A percentile compares a stretch with the other conserved stretches of the same genome.
These are phyloP conservation scores for Cardamine chenopodiifolia DNA, from an alignment of 345 rosid species.

Conservation along the genomic window DNA sequence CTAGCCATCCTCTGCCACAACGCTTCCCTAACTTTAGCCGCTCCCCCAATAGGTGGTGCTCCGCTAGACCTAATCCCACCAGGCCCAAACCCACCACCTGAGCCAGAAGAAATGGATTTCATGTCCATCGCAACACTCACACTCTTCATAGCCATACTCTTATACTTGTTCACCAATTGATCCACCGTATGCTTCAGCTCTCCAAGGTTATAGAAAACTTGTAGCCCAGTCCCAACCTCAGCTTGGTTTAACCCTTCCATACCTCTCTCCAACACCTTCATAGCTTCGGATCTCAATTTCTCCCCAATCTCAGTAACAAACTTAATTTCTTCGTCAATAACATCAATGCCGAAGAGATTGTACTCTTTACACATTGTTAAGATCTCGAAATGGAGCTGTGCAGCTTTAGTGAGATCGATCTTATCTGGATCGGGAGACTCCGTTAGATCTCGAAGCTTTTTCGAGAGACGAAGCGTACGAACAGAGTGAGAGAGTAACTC, in stretches of 20 bases:
- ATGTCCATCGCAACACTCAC: conserved; percentile 78
- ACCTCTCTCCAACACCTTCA: conserved; percentile 87
- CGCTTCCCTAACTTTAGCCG: conserved; percentile 82
- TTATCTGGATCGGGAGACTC: conserved; percentile 66
- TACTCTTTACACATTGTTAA: conserved; percentile 75
- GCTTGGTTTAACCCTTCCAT: conserved; percentile 98
- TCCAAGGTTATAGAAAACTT: conserved; percentile 93
- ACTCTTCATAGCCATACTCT: conserved; percentile 77
- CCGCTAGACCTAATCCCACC: conserved; percentile 97
- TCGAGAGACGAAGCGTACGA: conserved; percentile 71
- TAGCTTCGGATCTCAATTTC: conserved; percentile 67
- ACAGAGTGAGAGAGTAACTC: conserved; percentile 81
- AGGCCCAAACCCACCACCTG: conserved; percentile 67
- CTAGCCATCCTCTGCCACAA: conserved; percentile 88
- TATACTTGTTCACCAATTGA: conserved; percentile 77
- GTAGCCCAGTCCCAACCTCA: conserved; percentile 95
- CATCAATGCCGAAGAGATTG: conserved; percentile 71
- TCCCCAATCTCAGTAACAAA: conserved; percentile 72
- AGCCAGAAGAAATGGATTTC: conserved; percentile 74
- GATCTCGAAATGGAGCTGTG: conserved; percentile 86
- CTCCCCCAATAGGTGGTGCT: conserved; percentile 91
- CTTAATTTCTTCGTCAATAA: conserved; percentile 72
- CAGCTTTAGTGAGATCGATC: conserved; percentile 90
- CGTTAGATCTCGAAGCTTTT: conserved; percentile 80
- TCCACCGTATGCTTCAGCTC: conserved; percentile 81